Base-by-base conservation (phyloP, 768 basidiomycete genomes). In the Lactarius trivialis region DNA sequence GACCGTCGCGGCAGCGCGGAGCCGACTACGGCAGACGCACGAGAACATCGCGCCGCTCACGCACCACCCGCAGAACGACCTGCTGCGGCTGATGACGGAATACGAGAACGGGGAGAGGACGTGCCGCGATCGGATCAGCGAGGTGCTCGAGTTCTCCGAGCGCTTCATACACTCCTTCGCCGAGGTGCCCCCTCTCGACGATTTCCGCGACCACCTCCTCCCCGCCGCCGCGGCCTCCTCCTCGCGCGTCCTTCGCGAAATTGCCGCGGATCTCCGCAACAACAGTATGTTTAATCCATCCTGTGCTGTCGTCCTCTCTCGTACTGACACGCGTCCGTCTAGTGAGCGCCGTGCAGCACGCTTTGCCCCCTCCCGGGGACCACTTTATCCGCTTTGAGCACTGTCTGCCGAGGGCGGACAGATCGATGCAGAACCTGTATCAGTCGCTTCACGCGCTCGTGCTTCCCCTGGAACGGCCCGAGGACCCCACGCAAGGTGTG, bases 61-160 rank as follows among this genome's bases (percentile, higher is more conserved):
- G 19, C 57, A 59, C 12, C 45, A 50, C 1, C 58, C 58, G 1
- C 53, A 60, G 7, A 34, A 37, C 12, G 39, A 50, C 14, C 58
- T 64, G 26, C 39, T 43, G 17, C 58, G 54, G n/a, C 54, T 64
- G 32, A 49, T 55, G 51, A 41, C 39, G 32, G 63, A 60, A 32
- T 64, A 64, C 58, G 36, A 50, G 48, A 26, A 19, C 14, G 24
- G 58, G 14, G 39, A 51, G 39, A 15, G 9, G 19, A 45, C 36
- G 36, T 64, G 63, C 33, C 34, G 30, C 17, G 24, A 56, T 8
- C 21, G 26, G 53, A 51, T 64, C 33, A 5, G 19, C 32, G 54
- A 60, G 33, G 58, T 60, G 32, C 53, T 60, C 26, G 19, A 55
- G 19, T 60, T 64, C 49, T 55, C 63, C 9, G 48, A 64, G 26